Conservation (phyloP, 2,329 filamentous ascomycete species). For the Colletotrichum filicis region DNA sequence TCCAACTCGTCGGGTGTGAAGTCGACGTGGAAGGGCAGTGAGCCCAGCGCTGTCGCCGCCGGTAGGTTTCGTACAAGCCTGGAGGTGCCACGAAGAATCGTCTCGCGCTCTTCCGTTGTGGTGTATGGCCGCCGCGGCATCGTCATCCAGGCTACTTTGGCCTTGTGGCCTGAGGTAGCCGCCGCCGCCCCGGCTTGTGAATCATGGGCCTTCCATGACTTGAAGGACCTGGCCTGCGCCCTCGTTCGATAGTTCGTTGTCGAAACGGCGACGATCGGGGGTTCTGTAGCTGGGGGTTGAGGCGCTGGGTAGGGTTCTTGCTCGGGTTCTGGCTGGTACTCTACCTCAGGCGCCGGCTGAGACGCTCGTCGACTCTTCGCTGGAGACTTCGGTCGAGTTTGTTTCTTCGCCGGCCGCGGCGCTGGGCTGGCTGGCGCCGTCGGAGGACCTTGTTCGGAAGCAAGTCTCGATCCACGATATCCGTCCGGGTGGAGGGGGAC, state of each 20-base stretch:
- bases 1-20: constrained; percentile 53
- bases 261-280: not conserved
- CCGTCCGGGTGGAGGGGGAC: too few species aligned
- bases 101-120: constrained; percentile 30
- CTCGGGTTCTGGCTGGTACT: too few species aligned
- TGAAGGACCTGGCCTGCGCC: constrained; percentile 37
- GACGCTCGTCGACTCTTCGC: too few species aligned
- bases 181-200: not conserved
- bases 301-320: not conserved
- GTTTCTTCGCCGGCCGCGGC: not conserved
- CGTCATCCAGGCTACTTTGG: constrained; percentile 27
- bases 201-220: constrained; percentile 27
- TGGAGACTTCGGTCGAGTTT: not conserved
- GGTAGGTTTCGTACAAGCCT: constrained; percentile 24
- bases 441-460: not conserved
- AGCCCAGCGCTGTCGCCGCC: constrained; percentile 14
- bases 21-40: constrained; percentile 56
- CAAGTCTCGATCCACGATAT: not conserved
- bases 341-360: too few species aligned
- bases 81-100: constrained; percentile 34
- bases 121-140: constrained; percentile 40
- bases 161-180: not conserved
- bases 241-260: constrained; percentile 32
- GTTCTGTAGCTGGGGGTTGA: not conserved
- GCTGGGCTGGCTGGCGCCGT: not conserved